Evolutionary conservation across 2,329 filamentous ascomycete genomes (phyloP), one percentile per base, ranked within the genome.

Genomic region (Xylaria multiplex): DNA sequence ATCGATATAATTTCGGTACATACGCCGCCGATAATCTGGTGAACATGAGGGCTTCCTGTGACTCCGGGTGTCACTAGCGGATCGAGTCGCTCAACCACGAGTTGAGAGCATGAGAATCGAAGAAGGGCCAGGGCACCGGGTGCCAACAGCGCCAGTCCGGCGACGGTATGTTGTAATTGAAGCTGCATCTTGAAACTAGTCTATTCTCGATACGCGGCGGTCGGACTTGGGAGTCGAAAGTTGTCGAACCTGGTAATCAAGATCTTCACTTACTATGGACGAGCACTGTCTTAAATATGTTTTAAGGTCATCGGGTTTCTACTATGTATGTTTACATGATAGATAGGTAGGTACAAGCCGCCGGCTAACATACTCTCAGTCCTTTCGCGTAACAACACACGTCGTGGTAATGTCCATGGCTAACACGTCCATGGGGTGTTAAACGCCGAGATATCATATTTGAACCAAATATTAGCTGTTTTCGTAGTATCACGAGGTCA

Each of bases 21-120:
- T 70, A 74, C 72, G 42, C 74, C 74, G 24, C 74, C 74, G 24
- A 76, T 73, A 16, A 76, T 53, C 45, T 76, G 74, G 45, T 76
- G 75, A 24, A 76, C 66, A 68, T 76, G 75, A 11, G 67, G 69
- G n/a, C 68, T 72, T 3, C 65, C 72, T 11, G 68, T 66, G 1
- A 73, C 71, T 1, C 72, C 72, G 37, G 72, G 72, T 24, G 71
- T 73, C 32, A 74, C 72, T 8, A 74, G 55, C 32, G 72, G 72
- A 35, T 74, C 72, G 16, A 74, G 71, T 3, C 72, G 69, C 60
- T 73, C 72, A 13, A 73, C 70, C n/a, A 73, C 71, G 9, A 74
- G 71, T 35, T 74, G 72, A 5, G 72, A 74, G 46, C 72, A 74
- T 37, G 73, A 74, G 65, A 74, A 74, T 2, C 73, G 71, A 46